Conservation (phyloP, 164 flowering plant genomes). For the Berberis vulgaris region DNA sequence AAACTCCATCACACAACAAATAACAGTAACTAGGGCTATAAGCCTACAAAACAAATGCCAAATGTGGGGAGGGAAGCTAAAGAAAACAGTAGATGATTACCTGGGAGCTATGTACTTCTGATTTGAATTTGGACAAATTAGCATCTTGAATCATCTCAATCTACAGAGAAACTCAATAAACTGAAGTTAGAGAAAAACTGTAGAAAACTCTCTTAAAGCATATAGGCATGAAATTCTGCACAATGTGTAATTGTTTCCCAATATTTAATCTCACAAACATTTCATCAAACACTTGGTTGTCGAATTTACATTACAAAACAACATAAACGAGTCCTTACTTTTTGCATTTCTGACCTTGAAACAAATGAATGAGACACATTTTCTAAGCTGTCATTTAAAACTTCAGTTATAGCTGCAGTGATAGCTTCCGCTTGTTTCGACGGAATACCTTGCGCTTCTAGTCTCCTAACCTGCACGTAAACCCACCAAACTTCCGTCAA, state of each 20-base stretch:
- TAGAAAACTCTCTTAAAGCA: neutral
- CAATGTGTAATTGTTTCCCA: too few relatives aligned
- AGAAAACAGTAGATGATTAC: slow-evolving; percentile 15
- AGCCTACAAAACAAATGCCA: neutral
- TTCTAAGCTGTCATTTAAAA: slow-evolving; percentile 69
- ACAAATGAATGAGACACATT: slow-evolving; percentile 58
- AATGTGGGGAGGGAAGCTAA: neutral
- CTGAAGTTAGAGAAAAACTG: neutral
- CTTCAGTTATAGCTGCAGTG: slow-evolving; percentile 66
- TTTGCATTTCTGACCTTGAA: slow-evolving; percentile 66
- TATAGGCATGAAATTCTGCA: too few relatives aligned
- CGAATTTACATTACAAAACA: neutral
- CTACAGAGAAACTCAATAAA: slow-evolving; percentile 18
- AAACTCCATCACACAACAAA: too few relatives aligned
- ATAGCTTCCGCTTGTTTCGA: slow-evolving; percentile 83
- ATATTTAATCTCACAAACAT: too few relatives aligned
- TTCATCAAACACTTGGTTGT: neutral
- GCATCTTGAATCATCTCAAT: slow-evolving; percentile 55
- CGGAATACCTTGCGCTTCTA: slow-evolving; percentile 71
- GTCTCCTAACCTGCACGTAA: slow-evolving; percentile 45
- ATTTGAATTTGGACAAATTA: slow-evolving; percentile 55
- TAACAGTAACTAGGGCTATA: too few relatives aligned
- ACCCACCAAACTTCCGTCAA: neutral
- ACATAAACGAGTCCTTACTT: slow-evolving; percentile 22
- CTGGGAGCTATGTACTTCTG: slow-evolving; percentile 70